Conservation (phyloP, 306 rosid species). For the Begonia loranthoides region DNA sequence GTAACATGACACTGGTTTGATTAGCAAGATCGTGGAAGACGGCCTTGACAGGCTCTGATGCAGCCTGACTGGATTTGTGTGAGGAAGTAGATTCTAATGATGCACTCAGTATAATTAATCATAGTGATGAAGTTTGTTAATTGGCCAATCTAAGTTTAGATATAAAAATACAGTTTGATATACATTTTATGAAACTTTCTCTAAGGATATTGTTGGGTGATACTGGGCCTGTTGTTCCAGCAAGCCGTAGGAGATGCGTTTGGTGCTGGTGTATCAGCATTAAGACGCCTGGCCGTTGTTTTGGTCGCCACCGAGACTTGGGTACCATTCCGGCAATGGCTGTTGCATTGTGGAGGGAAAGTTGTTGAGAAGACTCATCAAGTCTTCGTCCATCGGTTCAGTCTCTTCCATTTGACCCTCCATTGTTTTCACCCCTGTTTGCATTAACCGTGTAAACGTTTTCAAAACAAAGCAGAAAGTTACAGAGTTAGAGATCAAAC, state of each 20-base stretch:
- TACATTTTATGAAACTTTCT: too few species aligned
- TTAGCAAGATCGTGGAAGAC: too few species aligned
- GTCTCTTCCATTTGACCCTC: slow-evolving; percentile 35
- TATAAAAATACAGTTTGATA: too few species aligned
- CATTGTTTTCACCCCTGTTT: slow-evolving; percentile 25
- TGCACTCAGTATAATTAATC: too few species aligned
- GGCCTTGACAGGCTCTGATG: too few species aligned
- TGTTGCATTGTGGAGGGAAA: slow-evolving; percentile 29
- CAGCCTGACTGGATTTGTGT: too few species aligned
- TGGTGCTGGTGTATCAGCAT: slow-evolving; percentile 4
- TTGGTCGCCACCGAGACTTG: slow-evolving; percentile 1
- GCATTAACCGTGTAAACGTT: neutral
- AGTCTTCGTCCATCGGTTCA: slow-evolving; percentile 50
- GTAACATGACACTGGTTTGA: too few species aligned
- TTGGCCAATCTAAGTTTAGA: too few species aligned
- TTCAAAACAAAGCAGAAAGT: neutral
- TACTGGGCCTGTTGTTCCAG: slow-evolving; percentile 50
- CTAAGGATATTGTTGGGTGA: slow-evolving; percentile 16
- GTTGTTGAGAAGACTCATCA: slow-evolving; percentile 48
- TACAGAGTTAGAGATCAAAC: too few species aligned
- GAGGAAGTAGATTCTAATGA: too few species aligned
- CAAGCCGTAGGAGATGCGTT: slow-evolving; percentile 6
- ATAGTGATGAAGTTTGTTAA: slow-evolving; percentile 1
- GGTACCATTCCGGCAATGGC: slow-evolving; percentile 51
- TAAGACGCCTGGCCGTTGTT: slow-evolving; percentile 9